Evolutionary conservation across 768 basidiomycete genomes (phyloP).

Genomic region (Boletus rufocinnamomeus): DNA sequence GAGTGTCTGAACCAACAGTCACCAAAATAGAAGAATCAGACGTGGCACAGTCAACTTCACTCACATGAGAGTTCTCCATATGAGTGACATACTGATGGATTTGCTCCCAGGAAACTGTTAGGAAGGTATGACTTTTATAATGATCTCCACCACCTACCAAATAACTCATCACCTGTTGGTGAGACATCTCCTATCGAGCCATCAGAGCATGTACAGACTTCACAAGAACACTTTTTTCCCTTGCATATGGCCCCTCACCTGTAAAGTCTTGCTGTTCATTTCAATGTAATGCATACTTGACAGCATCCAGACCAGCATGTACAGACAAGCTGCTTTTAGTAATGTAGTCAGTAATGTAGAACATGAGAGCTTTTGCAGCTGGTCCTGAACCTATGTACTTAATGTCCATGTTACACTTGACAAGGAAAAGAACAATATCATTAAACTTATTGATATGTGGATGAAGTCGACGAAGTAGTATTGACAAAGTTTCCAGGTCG

Average conservation of each 20-base stretch:
- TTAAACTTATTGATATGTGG: constrained; percentile 19
- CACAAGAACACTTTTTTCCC: not conserved
- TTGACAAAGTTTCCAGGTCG: constrained; percentile 9
- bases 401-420: constrained; percentile 33
- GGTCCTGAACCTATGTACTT: constrained; percentile 34
- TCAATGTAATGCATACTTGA: no score
- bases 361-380: constrained; percentile 33
- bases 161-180: constrained; percentile 34
- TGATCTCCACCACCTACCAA: constrained; percentile 24
- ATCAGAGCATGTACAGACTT: constrained; percentile 24
- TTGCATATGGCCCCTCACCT: no score
- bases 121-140: constrained; percentile 18
- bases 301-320: no score
- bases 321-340: constrained; percentile 24
- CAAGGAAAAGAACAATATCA: constrained; percentile 14
- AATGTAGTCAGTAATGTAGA: constrained; percentile 41
- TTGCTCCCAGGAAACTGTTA: no score
- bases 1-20: no score
- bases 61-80: no score
- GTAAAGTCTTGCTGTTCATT: no score
- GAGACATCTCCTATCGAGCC: constrained; percentile 29
- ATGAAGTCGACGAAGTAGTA: constrained; percentile 9
- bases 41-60: no score
- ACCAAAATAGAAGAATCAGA: no score
- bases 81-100: no score